Conservation (phyloP, 805 yeast species). For the Suhomyces kilbournensis region DNA sequence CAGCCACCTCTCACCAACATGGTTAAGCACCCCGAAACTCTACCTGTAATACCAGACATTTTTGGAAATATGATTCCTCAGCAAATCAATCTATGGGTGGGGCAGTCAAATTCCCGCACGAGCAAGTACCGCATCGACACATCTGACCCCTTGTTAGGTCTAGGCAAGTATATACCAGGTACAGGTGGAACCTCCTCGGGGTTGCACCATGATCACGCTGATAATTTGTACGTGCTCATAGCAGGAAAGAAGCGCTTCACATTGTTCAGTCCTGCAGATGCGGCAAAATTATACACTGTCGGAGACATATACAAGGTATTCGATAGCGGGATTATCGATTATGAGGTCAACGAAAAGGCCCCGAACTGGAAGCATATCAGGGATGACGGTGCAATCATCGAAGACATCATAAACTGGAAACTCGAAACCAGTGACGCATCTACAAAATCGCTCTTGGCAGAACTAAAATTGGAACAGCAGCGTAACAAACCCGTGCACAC, state of each 20-base stretch:
- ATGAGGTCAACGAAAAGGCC: constrained; percentile 49
- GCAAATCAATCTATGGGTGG: constrained; percentile 76
- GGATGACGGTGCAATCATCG: constrained; percentile 58
- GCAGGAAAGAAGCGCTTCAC: constrained; percentile 67
- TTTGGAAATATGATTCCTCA: constrained; percentile 52
- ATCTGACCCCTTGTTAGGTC: constrained; percentile 24
- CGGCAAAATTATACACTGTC: constrained; percentile 56
- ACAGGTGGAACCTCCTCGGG: constrained; percentile 63
- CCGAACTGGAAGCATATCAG: constrained; percentile 62
- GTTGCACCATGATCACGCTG: constrained; percentile 79
- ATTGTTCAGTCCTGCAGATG: constrained; percentile 61
- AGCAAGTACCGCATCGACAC: constrained; percentile 9
- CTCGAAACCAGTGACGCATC: constrained; percentile 22
- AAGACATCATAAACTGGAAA: constrained; percentile 47
- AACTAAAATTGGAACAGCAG: constrained; percentile 9
- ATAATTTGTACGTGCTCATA: constrained; percentile 62
- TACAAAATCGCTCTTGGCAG: constrained; percentile 7
- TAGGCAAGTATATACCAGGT: constrained; percentile 58
- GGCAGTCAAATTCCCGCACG: constrained; percentile 29
- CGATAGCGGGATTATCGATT: constrained; percentile 67
- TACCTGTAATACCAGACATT: constrained; percentile 44
- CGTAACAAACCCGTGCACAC: constrained; percentile 10
- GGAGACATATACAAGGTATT: constrained; percentile 55
- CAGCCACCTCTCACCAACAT: constrained; percentile 62
- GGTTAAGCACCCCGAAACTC: constrained; percentile 13